These are phyloP conservation scores for Prosopis cineraria DNA, from an alignment of 306 rosid species.

Conservation along the genomic window DNA sequence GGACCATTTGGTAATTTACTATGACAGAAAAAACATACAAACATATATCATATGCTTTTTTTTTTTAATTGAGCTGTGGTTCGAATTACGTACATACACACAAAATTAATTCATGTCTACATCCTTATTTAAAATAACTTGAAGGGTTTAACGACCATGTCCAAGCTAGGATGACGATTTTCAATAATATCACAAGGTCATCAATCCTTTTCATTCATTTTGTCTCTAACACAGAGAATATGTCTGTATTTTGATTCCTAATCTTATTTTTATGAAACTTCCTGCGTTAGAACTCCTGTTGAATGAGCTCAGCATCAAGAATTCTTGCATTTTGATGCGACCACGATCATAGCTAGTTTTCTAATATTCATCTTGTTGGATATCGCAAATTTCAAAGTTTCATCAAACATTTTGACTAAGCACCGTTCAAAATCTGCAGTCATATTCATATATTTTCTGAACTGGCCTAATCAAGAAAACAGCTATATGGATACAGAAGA, in stretches of 20 bases:
- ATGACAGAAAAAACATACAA: too few species aligned
- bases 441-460: neutral
- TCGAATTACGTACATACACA: too few species aligned
- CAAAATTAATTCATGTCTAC: neutral
- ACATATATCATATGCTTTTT: too few species aligned
- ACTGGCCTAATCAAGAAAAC: constrained; percentile 6
- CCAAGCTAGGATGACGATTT: neutral
- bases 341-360: too few species aligned
- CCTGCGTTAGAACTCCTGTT: neutral
- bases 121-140: neutral
- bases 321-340: neutral
- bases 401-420: constrained; percentile 12
- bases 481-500: neutral
- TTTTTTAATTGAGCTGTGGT: too few species aligned
- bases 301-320: neutral
- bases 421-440: constrained; percentile 1
- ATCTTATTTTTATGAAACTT: neutral
- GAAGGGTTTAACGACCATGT: neutral
- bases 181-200: neutral
- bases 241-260: neutral
- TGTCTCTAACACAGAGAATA: neutral
- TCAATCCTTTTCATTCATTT: neutral
- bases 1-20: too few species aligned
- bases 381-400: neutral
- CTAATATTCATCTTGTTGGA: neutral